A percentile compares a stretch with the other conserved stretches of the same genome.
Conservation (phyloP, 306 rosid species). For the Coriaria nepalensis region DNA sequence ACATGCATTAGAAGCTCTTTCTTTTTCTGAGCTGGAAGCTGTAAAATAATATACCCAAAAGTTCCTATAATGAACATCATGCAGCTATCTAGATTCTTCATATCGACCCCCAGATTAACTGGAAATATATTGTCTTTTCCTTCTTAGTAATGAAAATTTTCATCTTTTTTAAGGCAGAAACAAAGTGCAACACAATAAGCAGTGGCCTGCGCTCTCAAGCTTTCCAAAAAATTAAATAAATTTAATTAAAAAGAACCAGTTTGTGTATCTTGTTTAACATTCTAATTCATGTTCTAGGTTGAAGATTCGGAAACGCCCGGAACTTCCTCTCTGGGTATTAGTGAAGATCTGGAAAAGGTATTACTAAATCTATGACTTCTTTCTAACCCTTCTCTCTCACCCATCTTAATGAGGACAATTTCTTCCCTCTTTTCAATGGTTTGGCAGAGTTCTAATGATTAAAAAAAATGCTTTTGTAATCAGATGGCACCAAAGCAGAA, state of each 20-base stretch:
- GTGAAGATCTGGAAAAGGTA: slow-evolving; percentile 62
- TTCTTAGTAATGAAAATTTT: not conserved
- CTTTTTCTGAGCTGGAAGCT: too few relatives aligned
- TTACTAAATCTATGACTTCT: not conserved
- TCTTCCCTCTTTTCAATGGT: not conserved
- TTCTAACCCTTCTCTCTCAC: too few relatives aligned
- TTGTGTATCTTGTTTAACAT: slow-evolving; percentile 7
- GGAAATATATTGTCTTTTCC: not conserved
- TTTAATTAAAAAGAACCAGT: not conserved
- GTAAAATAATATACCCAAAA: too few relatives aligned
- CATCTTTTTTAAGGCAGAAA: too few relatives aligned
- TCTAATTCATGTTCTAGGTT: slow-evolving; percentile 27
- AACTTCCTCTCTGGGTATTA: slow-evolving; percentile 41
- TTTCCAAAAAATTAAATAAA: too few relatives aligned
- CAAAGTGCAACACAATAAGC: too few relatives aligned
- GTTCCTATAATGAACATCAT: too few relatives aligned
- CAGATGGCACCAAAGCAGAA: slow-evolving; percentile 91
- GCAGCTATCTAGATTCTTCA: too few relatives aligned
- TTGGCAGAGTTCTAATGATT: slow-evolving; percentile 8
- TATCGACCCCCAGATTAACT: not conserved
- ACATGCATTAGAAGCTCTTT: too few relatives aligned
- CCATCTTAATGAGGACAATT: too few relatives aligned
- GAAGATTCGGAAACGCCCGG: slow-evolving; percentile 48
- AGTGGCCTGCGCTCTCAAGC: not conserved
- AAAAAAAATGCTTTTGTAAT: slow-evolving; percentile 13